These are phyloP conservation scores for Hypoxylon sp. DNA, from an alignment of 2,329 filamentous ascomycete species.

Conservation along the genomic window DNA sequence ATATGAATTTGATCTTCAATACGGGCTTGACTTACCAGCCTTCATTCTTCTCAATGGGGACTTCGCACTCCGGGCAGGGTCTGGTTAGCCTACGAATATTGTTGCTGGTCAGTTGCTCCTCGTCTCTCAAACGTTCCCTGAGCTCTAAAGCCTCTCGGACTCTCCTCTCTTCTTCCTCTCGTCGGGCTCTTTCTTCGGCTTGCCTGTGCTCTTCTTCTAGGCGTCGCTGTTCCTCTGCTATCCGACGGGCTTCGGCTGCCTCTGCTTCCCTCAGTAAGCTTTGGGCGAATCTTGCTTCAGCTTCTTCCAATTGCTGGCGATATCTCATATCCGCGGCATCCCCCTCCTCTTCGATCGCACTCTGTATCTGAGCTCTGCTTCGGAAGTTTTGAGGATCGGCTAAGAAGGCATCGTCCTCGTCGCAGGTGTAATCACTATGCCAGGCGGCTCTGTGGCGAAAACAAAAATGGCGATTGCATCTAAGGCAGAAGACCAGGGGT, in stretches of 20 bases:
- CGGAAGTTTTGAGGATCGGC: constrained; percentile 55
- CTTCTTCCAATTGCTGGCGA: constrained; percentile 46
- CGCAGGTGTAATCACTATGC: constrained; percentile 57
- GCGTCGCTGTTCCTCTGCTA: constrained; percentile 44
- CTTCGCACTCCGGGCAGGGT: constrained; percentile 54
- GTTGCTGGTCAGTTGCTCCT: constrained; percentile 52
- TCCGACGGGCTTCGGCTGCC: constrained; percentile 46
- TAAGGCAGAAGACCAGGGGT: constrained; percentile 57
- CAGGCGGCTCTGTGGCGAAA: constrained; percentile 57
- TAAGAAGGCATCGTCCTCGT: constrained; percentile 56
- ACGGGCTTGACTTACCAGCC: constrained; percentile 55
- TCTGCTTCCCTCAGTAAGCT: constrained; percentile 41
- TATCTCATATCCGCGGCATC: constrained; percentile 58
- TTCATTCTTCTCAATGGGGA: constrained; percentile 55
- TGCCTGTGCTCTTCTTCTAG: constrained; percentile 42
- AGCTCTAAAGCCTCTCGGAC: constrained; percentile 38
- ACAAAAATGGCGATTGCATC: constrained; percentile 57
- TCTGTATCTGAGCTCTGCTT: constrained; percentile 55
- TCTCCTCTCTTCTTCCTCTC: constrained; percentile 35
- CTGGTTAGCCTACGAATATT: constrained; percentile 52
- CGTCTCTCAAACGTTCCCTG: constrained; percentile 45
- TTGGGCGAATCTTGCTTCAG: constrained; percentile 54
- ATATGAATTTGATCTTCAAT: not conserved
- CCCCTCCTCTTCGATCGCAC: constrained; percentile 57
- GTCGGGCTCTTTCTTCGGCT: constrained; percentile 29